Percentiles rank a stretch among this genome's conserved stretches.
These are phyloP conservation scores for Senecio squalidus DNA, from an alignment of 140 eudicot species.

Conservation along the genomic window DNA sequence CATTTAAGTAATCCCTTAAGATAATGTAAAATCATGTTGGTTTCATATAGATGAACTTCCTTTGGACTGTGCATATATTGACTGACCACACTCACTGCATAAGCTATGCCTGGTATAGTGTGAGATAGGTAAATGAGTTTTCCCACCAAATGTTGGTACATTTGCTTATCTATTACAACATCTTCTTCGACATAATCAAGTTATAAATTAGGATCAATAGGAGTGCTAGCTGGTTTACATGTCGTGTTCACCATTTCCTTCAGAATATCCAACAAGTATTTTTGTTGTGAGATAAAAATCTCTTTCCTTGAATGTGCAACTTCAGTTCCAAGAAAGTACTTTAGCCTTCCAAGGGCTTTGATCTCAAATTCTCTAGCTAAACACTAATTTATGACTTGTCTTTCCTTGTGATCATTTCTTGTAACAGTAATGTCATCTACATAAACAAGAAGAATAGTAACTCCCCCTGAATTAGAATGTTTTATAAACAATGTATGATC, in stretches of 20 bases:
- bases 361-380: constrained; percentile 5
- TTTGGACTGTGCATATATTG: constrained; percentile 6
- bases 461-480: not conserved
- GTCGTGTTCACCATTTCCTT: not conserved
- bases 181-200: constrained; percentile 6
- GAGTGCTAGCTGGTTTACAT: not conserved
- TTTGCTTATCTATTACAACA: not conserved
- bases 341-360: constrained; percentile 3
- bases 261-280: not conserved
- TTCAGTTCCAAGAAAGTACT: constrained; percentile 8
- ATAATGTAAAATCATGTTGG: constrained; percentile 5
- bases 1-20: constrained; percentile 8
- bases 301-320: constrained; percentile 6
- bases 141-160: not conserved
- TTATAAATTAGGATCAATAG: not conserved
- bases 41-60: not conserved
- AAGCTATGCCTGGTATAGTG: not conserved
- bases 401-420: not conserved
- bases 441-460: not conserved
- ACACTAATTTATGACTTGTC: not conserved
- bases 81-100: not conserved
- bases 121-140: constrained; percentile 12
- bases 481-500: constrained; percentile 4
- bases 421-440: not conserved
- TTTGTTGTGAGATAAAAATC: constrained; percentile 10